Base-by-base conservation (phyloP, 306 rosid genomes). In the Purshia tridentata region DNA sequence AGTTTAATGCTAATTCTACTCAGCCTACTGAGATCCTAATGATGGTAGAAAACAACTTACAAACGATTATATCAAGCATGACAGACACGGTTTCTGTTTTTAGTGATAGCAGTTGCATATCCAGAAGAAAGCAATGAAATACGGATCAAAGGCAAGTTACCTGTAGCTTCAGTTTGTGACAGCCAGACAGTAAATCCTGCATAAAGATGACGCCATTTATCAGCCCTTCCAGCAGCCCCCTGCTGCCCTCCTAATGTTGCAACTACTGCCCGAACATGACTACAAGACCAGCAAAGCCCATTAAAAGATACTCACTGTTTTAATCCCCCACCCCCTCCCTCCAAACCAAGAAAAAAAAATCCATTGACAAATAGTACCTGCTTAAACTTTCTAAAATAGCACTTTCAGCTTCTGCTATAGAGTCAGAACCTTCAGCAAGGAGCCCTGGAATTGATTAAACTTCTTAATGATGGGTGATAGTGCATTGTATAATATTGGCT, bases 111-210 rank as follows among this genome's bases (percentile, higher is more conserved):
- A 70, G 73, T 56, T 9, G n/a, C 73, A 20, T 37, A 57, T 77
- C 41, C 16, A 65, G 70, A 57, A 54, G 20, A 56, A 73, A 61
- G 20, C 14, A 54, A 60, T 22, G n/a, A 69, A 55, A 40, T 54
- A 76, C 51, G 3, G 9, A 77, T 68, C 55, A 69, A 74, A 46
- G 61, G 77, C 45, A 74, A 46, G 45, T 70, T 69, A 89, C 97
- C 96, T 61, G 50, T 40, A 60, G 97, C 90, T 76, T 89, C 88
- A n/a, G 97, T 94, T 64, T 84, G 88, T 35, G 96, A 94, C 81
- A 94, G 77, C 96, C 96, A 94, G 73, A 91, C 78, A 20, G 93
- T 91, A 82, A 91, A 94, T 66, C 99, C 97, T 2, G 96, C 91
- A 79, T 84, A 77, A 50, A 94, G 96, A 87, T 94, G 96, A 75